Evolutionary conservation across 2,329 filamentous ascomycete species (phyloP).

Genomic region (Pezicula carpinea): DNA sequence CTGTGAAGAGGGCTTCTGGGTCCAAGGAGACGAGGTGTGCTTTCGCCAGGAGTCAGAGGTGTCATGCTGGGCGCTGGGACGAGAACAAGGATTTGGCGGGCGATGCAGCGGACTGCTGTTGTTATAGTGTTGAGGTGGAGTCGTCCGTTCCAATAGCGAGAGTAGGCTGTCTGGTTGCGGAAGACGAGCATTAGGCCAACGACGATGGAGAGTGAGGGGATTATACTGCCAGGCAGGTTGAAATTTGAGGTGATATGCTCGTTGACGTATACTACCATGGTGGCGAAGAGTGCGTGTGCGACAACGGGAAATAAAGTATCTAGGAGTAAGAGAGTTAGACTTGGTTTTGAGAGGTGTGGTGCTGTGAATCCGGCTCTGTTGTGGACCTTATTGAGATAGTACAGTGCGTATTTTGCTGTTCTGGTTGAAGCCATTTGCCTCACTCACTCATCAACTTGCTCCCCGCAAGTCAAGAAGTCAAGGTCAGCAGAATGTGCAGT

Average conservation of each 20-base stretch:
- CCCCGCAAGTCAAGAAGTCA: neutral
- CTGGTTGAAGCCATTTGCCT: too few species aligned
- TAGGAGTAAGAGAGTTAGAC: slow-evolving; percentile 5
- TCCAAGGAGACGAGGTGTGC: neutral
- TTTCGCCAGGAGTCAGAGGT: slow-evolving; percentile 29
- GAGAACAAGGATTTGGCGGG: slow-evolving; percentile 44
- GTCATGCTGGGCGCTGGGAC: slow-evolving; percentile 25
- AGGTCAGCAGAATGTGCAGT: neutral
- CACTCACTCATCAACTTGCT: too few species aligned
- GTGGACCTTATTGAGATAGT: too few species aligned
- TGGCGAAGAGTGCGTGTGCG: slow-evolving; percentile 53
- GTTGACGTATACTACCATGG: slow-evolving; percentile 54
- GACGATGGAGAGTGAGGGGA: slow-evolving; percentile 60
- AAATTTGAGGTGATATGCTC: slow-evolving; percentile 44
- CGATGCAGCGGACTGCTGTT: slow-evolving; percentile 55
- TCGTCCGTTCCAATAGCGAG: slow-evolving; percentile 50
- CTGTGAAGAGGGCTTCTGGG: neutral
- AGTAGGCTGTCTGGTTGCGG: slow-evolving; percentile 49
- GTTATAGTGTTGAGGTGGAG: slow-evolving; percentile 51
- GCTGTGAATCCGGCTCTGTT: too few species aligned
- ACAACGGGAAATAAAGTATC: slow-evolving; percentile 52
- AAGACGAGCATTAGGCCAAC: slow-evolving; percentile 66
- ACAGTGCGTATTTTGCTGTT: too few species aligned
- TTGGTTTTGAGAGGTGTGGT: too few species aligned
- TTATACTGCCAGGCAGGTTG: slow-evolving; percentile 52